Evolutionary conservation across 768 basidiomycete species (phyloP).

Genomic region (Psilocybe cyanescens): DNA sequence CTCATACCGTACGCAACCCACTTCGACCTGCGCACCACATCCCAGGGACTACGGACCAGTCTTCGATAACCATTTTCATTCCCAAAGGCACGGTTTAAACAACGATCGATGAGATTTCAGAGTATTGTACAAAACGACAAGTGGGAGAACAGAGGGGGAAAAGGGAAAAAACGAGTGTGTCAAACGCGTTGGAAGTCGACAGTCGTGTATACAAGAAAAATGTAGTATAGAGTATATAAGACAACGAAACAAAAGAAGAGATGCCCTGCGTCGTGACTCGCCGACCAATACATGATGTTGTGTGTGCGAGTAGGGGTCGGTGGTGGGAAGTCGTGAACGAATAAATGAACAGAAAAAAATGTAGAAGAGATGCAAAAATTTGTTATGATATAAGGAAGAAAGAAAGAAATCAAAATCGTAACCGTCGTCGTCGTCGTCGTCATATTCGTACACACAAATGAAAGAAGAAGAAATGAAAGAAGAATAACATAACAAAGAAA

Average conservation of each 20-base stretch:
- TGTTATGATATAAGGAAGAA: constrained; percentile 1
- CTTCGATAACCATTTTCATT: no score
- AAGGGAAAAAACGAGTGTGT: no score
- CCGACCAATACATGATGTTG: not conserved
- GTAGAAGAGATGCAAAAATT: not conserved
- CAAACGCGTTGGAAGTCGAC: no score
- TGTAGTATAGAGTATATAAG: not conserved
- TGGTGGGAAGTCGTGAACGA: not conserved
- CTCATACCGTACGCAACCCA: no score
- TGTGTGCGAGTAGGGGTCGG: not conserved
- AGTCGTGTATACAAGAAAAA: not conserved
- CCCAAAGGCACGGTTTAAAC: no score
- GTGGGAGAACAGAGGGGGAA: no score
- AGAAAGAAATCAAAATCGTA: not conserved
- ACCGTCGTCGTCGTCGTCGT: not conserved
- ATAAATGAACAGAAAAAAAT: not conserved
- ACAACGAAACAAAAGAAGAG: not conserved
- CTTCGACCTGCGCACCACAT: no score
- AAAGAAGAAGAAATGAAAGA: not conserved
- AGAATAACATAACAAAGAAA: not conserved
- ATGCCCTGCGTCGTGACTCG: not conserved
- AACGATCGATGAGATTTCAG: no score
- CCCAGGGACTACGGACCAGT: no score
- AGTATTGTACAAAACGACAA: no score
- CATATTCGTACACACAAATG: not conserved